Evolutionary conservation across 2,329 filamentous ascomycete genomes (phyloP), one percentile per base, ranked within the genome.

Genomic region (Alternaria novae-zelandiae): DNA sequence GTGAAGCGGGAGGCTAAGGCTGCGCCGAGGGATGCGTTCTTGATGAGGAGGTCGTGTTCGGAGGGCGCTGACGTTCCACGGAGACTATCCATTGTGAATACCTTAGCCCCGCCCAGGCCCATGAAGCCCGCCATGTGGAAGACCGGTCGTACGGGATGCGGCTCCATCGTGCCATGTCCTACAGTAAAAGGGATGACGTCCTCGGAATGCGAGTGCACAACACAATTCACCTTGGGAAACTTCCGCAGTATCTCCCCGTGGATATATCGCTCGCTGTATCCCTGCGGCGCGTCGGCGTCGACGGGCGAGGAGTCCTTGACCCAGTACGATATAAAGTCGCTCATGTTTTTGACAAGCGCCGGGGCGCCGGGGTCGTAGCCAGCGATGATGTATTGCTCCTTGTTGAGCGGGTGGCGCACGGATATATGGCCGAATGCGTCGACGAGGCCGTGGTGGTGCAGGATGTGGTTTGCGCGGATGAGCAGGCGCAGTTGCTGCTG

Each of bases 391-490:
- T 86, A 87, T 50, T 79, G 76, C 4, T 79, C 70, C 2, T 79
- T 71, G 23, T 84, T 78, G n/a, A 69, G 36, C 0, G 85, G 84
- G 64, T 86, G 80, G 2, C 86, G 79, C 25, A 86, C 73, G 4
- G 85, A 86, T 20, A 87, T 76, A 64, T 87, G 85, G 21, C 86
- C 85, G 67, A 84, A 87, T 3, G 83, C 85, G 59, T 87, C 86
- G 32, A 87, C 76, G 13, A 87, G 81, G 54, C 73, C 73, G 30
- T 86, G 80, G 50, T 84, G 73, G 69, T 86, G 83, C 0, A 87
- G 80, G 51, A 87, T 86, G 69, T 86, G 84, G 63, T 82, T 81
- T 54, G 69, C 71, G 36, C 71, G 71, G 17, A 74, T 73, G 28
- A 74, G 60, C 30, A 74, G 59, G 36, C 71, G 70, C 44, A 74